These are phyloP conservation scores for Russula lepida DNA, from an alignment of 768 basidiomycete species.

Conservation along the genomic window DNA sequence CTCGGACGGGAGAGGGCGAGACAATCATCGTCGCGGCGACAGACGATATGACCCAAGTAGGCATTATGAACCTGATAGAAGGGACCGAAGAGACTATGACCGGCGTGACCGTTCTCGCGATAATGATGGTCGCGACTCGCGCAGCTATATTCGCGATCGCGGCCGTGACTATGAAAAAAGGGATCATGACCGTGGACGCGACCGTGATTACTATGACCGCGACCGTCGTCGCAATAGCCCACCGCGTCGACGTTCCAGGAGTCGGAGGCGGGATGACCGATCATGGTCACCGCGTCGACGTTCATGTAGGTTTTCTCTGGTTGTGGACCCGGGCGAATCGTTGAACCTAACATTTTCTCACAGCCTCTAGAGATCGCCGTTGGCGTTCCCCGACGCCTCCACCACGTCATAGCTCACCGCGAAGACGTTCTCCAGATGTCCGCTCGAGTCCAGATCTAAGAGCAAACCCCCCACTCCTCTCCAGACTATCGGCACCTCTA, in stretches of 20 bases:
- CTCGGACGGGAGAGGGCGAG: conserved; percentile 8
- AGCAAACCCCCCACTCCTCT: not conserved
- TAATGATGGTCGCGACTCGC: conserved; percentile 7
- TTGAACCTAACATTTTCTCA: not conserved
- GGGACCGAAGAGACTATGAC: conserved; percentile 11
- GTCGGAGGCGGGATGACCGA: conserved; percentile 11
- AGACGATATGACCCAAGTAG: conserved; percentile 10
- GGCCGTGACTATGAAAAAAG: conserved; percentile 15
- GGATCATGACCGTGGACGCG: conserved; percentile 11
- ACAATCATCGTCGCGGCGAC: conserved; percentile 12
- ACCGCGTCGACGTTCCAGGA: conserved; percentile 15
- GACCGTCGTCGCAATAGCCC: conserved; percentile 11
- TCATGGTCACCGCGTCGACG: conserved; percentile 19
- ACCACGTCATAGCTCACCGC: conserved; percentile 8
- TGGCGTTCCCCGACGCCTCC: conserved; percentile 10
- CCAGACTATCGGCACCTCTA: not conserved
- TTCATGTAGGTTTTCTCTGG: conserved; percentile 6
- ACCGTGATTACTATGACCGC: conserved; percentile 9
- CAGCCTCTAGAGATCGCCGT: conserved; percentile 13
- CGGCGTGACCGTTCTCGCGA: conserved; percentile 12
- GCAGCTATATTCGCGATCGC: conserved; percentile 6
- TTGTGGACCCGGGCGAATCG: not conserved
- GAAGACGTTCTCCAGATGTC: conserved; percentile 11
- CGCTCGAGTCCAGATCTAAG: not conserved
- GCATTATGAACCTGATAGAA: conserved; percentile 14